phyloP scores from a whole-genome alignment of 225 moss, liverwort and hornwort genomes.

The Climacium dendroides region DNA sequence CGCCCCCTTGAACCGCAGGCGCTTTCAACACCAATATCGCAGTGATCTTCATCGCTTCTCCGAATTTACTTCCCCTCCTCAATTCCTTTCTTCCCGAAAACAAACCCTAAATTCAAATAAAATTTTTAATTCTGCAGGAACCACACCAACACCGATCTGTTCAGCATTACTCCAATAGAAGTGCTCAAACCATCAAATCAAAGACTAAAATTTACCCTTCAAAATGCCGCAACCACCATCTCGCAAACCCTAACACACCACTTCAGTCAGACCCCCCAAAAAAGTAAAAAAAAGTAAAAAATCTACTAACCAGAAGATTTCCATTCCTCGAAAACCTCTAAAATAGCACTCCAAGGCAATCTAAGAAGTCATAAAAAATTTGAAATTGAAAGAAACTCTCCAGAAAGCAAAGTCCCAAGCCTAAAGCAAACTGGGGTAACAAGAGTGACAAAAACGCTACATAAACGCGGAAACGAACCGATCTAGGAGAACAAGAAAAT shows the following conservation, averaged over 20 bases:
- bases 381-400: too few species aligned
- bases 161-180: not conserved
- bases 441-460: not conserved
- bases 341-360: not conserved
- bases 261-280: not conserved
- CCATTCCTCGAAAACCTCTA: not conserved
- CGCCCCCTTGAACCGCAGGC: slow-evolving; percentile 40
- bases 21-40: slow-evolving; percentile 67
- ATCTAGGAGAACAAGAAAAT: not conserved
- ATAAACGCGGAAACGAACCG: not conserved
- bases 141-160: not conserved
- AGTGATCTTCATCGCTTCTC: slow-evolving; percentile 80
- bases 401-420: not conserved
- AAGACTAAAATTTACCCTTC: not conserved
- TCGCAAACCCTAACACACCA: not conserved
- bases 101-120: slow-evolving; percentile 1
- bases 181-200: not conserved
- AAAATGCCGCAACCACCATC: not conserved
- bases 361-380: not conserved
- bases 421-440: not conserved
- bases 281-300: not conserved
- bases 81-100: not conserved
- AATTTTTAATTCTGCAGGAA: not conserved
- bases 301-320: not conserved
- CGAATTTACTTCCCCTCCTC: not conserved